Percentiles rank a stretch among this genome's conserved stretches.
These are phyloP conservation scores for Russula griseocarnosa DNA, from an alignment of 768 basidiomycete species.

Conservation along the genomic window DNA sequence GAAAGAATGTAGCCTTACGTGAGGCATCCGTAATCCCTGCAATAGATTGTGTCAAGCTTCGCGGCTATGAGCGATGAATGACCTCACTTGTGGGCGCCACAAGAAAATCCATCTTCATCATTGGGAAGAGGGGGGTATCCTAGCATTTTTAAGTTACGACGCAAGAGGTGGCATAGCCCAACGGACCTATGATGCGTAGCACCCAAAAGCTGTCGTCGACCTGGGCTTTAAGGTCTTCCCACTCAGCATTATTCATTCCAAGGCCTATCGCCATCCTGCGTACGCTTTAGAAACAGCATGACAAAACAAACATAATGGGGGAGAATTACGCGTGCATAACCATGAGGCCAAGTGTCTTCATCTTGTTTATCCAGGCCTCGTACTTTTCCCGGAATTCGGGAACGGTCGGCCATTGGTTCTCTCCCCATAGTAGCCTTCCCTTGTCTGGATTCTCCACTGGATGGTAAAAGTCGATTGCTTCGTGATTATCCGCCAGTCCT, in stretches of 20 bases:
- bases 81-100: slow-evolving; percentile 81
- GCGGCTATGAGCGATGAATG: background rate
- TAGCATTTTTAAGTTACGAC: slow-evolving; percentile 30
- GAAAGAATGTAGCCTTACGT: slow-evolving; percentile 49
- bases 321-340: slow-evolving; percentile 74
- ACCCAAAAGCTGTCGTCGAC: slow-evolving; percentile 89
- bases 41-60: slow-evolving; percentile 7
- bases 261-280: slow-evolving; percentile 77
- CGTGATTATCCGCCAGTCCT: slow-evolving; percentile 80
- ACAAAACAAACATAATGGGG: background rate
- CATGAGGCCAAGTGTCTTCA: slow-evolving; percentile 75
- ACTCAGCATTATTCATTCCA: slow-evolving; percentile 67
- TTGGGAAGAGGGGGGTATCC: slow-evolving; percentile 85
- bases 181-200: slow-evolving; percentile 73
- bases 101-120: slow-evolving; percentile 78
- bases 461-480: slow-evolving; percentile 78
- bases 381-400: slow-evolving; percentile 58
- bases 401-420: slow-evolving; percentile 81
- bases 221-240: slow-evolving; percentile 56
- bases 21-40: slow-evolving; percentile 85
- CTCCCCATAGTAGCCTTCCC: slow-evolving; percentile 69
- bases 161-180: slow-evolving; percentile 1
- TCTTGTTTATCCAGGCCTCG: slow-evolving; percentile 76
- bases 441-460: slow-evolving; percentile 69
- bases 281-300: slow-evolving; percentile 6